phyloP scores from a whole-genome alignment of 768 basidiomycete species.

The Boletellus sp. region DNA sequence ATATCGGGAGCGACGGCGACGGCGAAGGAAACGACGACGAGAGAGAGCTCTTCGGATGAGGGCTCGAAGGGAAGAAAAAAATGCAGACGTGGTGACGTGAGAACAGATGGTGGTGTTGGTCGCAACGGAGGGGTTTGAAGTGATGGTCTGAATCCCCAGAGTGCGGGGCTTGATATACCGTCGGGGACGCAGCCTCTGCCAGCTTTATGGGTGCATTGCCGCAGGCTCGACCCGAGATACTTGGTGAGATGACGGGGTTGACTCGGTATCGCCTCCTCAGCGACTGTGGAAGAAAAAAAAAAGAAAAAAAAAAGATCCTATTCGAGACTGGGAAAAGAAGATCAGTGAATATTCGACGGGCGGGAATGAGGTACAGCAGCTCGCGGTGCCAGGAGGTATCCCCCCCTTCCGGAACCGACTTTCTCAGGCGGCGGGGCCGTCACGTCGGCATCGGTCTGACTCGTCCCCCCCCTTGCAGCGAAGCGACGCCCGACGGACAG shows the following conservation, averaged over 20 bases:
- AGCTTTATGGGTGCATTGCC: conserved; percentile 25
- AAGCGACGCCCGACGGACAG: neutral
- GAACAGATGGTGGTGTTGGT: conserved; percentile 14
- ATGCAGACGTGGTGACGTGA: conserved; percentile 11
- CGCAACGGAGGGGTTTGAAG: conserved; percentile 3
- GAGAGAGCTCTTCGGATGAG: conserved; percentile 10
- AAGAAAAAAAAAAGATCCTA: conserved; percentile 15
- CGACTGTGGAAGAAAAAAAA: conserved; percentile 3
- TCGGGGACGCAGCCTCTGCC: conserved; percentile 27
- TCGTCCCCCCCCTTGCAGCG: neutral
- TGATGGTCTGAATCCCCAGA: neutral
- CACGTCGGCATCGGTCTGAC: neutral
- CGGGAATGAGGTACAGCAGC: conserved; percentile 4
- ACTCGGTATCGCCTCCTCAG: conserved; percentile 15
- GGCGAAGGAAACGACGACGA: conserved; percentile 11
- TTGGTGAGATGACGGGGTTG: conserved; percentile 1
- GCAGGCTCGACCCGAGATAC: conserved; percentile 9
- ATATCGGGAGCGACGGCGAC: too few species aligned
- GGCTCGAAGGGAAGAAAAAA: conserved; percentile 10
- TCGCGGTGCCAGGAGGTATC: conserved; percentile 17
- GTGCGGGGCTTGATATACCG: conserved; percentile 13
- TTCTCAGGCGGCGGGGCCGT: conserved; percentile 7
- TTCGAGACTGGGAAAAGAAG: conserved; percentile 2
- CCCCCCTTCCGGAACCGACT: conserved; percentile 5
- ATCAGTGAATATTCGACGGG: neutral